Evolutionary conservation across 108 stramenopile genomes (phyloP).

Genomic region (Conticribra weissflogii): DNA sequence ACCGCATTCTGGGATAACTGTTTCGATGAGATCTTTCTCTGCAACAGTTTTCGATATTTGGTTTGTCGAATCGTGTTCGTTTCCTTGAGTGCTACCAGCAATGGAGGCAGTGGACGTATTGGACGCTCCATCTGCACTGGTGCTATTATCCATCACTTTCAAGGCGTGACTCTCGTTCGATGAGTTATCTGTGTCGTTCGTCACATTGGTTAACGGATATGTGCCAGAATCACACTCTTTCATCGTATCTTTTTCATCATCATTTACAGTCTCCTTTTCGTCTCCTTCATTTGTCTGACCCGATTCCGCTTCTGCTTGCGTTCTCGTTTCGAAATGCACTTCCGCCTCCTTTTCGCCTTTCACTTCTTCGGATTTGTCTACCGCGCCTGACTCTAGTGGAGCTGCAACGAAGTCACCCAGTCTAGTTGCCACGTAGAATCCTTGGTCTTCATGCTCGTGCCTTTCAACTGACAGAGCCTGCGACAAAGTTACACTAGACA

Average conservation of each 20-base stretch:
- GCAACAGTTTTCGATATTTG: slow-evolving; percentile 1
- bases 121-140: neutral
- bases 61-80: slow-evolving; percentile 4
- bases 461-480: slow-evolving; percentile 30
- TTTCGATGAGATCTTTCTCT: slow-evolving; percentile 23
- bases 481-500: slow-evolving; percentile 43
- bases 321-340: neutral
- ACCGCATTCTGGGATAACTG: slow-evolving; percentile 43
- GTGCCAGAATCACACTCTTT: neutral
- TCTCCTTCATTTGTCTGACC: neutral
- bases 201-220: neutral
- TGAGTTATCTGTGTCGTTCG: neutral
- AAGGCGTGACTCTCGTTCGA: neutral
- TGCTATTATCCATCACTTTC: neutral
- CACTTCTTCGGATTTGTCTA: neutral
- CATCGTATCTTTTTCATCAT: slow-evolving; percentile 2
- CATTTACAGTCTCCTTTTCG: neutral
- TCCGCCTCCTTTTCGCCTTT: neutral
- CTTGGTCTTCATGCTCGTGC: slow-evolving; percentile 36
- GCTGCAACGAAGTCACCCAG: slow-evolving; percentile 39
- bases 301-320: neutral
- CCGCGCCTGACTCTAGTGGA: slow-evolving; percentile 7
- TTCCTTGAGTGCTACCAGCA: slow-evolving; percentile 3
- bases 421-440: slow-evolving; percentile 39
- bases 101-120: neutral